Base-by-base conservation (phyloP, 75 land plant genomes). In the Cryptomeria japonica region DNA sequence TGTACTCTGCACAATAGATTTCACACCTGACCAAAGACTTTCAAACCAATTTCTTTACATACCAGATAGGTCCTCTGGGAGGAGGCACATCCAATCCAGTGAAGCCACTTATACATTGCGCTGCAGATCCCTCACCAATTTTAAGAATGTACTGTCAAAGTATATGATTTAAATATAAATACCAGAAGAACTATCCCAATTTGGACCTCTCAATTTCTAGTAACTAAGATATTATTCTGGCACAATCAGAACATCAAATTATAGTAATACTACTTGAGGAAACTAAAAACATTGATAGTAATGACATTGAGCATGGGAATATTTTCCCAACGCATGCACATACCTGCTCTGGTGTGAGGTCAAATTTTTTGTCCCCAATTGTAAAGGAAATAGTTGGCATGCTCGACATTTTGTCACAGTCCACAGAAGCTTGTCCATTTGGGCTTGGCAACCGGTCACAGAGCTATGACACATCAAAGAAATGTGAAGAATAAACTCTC, bases 61-160 rank as follows among this genome's bases (percentile, higher is more conserved):
- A 97, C 99, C 99, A 97, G 87, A 97, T 93, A 77, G 99, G 99
- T 13, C 98, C 99, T 83, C 94, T 94, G 41, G 98, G 98, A 82
- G 99, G 96, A 28, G 99, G 95, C 58, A 97, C 87, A 61, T 97
- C 99, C 85, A 97, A 51, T 19, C 95, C 95, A 1, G 92, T 94
- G 87, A 97, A 97, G 15, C 99, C 99, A 90, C 98, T 96, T 38
- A 97, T 92, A 92, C 99, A 97, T 83, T 96, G 97, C 39, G 97
- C 99, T 58, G 91, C 90, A 78, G 92, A 25, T 10, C 97, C 99
- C 61, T 97, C 95, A 9, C 97, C 99, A 51, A 96, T 94, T 87
- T 95, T 93, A 56, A 97, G 92, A 47, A 97, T 91, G 85, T 97
- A 97, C 97, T 97, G 99, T 16, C 42, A 77, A 44, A 25, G 47